Base-by-base conservation (phyloP, 257 asterid genomes). In the Penstemon newberryi region DNA sequence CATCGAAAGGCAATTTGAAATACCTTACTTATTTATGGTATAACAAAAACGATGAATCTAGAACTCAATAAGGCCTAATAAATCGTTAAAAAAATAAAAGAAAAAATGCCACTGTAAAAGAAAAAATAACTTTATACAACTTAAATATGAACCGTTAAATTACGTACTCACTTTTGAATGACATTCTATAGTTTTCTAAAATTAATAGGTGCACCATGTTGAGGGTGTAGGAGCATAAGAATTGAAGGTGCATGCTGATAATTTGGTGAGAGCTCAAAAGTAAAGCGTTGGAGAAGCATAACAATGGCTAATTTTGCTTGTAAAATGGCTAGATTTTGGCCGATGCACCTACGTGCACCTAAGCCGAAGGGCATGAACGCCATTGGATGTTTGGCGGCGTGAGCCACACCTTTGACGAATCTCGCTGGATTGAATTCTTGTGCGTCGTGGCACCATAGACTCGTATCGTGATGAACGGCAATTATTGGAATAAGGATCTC, bases 361-460 rank as follows among this genome's bases (percentile, higher is more conserved):
- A 85, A 36, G 41, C 98, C 98, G 53, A 93, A 93, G 0, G 98
- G 96, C 87, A 93, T 77, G 79, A 85, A 90, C 0, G 97, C 95
- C 92, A 79, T 82, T 0, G 91, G 92, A 77, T 85, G 89, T 33
- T 79, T 83, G 40, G 95, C 89, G 0, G 94, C 95, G 33, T 81
- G 90, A 4, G 83, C 82, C 57, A 87, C 86, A 8, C 95, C 96
- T 15, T 75, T 83, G 10, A 85, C 84, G 67, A 93, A 93, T 57
- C 98, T 73, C 0, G 81, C 80, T 1, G 98, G 98, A 78, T 90
- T 92, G 55, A 92, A 92, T 7, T 92, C 97, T 45, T 82, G 86
- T 0, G 71, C 89, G 56, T 92, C 97, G 52, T 79, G 79, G 77
- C 96, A 86, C 98, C 98, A 92, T 0, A 92, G 71, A 6, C 78